Base-by-base conservation (phyloP, 768 basidiomycete genomes). In the Collybiopsis luxurians region DNA sequence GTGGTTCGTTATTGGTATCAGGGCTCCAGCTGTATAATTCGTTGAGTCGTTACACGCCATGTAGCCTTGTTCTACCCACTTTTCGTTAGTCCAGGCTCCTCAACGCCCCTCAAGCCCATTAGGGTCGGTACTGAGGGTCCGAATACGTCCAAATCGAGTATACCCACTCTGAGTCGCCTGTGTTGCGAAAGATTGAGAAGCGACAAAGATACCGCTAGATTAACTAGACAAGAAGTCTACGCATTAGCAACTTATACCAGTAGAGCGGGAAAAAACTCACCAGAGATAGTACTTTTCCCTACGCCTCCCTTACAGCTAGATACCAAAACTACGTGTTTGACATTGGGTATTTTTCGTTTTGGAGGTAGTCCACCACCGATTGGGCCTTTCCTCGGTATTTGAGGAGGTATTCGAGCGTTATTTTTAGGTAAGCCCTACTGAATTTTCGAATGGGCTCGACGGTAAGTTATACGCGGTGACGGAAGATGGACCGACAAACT, bases 241-340 rank as follows among this genome's bases (percentile, higher is more conserved):
- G 55, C n/a, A 44, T 26, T 38, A 7, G 23, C 19, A 9, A 48
- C 24, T 12, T 55, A 36, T 50, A 36, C 28, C 10, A 36, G 56
- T 28, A n/a, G n/a, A n/a, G n/a, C n/a, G n/a, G n/a, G 27, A 28
- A 48, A 11, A 24, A 27, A 65, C 80, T 38, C 59, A 95, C 94
- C 89, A 55, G 95, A 92, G 30, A 98, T 77, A 0, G 94, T 98
- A 59, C 92, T 94, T 72, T 97, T 98, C 17, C 95, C 95, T 17
- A 97, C 95, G 1, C 95, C 95, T 24, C 96, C 96, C 67, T 98
- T 98, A 4, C 94, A 95, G 61, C 90, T 92, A 7, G 94, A 90
- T 0, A 98, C 92, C 2, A 83, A 88, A 3, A 98, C 66, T 15
- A 95, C 85, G 59, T 86, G 85, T 62, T 86, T 85, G 6, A 94